Evolutionary conservation across 2,329 filamentous ascomycete genomes (phyloP).

Genomic region (Paraconiothyrium brasiliense): DNA sequence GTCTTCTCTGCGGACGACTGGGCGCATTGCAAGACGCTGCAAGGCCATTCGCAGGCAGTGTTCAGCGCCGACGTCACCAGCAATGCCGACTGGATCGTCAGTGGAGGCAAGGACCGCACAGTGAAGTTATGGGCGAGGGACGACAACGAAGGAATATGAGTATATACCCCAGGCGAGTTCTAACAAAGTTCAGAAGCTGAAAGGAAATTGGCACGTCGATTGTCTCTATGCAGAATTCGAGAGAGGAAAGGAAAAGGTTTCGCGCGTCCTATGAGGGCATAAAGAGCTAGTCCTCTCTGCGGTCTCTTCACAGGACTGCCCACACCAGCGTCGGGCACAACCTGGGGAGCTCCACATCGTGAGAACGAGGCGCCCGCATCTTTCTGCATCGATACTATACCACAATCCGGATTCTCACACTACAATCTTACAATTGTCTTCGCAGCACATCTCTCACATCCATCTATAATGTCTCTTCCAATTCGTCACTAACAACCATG

Average conservation of each 20-base stretch:
- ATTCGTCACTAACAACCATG: too few species aligned
- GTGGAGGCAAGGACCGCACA: constrained; percentile 91
- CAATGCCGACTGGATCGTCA: constrained; percentile 92
- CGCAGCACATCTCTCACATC: too few species aligned
- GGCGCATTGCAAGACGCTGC: constrained; percentile 85
- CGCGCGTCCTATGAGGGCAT: too few species aligned
- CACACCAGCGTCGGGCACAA: neutral
- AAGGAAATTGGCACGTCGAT: neutral
- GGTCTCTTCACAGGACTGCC: neutral
- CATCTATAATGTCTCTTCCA: too few species aligned
- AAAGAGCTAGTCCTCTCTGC: too few species aligned
- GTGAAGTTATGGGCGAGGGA: constrained; percentile 97
- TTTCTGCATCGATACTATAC: too few species aligned
- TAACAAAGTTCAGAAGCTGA: neutral
- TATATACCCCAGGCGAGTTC: constrained; percentile 8
- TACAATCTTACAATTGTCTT: too few species aligned
- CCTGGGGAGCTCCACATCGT: neutral
- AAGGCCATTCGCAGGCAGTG: constrained; percentile 91
- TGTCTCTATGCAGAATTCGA: neutral
- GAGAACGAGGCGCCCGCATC: neutral
- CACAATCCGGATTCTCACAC: too few species aligned
- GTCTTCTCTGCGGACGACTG: constrained; percentile 97
- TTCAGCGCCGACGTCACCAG: constrained; percentile 87
- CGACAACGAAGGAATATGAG: constrained; percentile 47
- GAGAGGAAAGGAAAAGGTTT: neutral